Evolutionary conservation across 2,329 filamentous ascomycete species (phyloP).

Genomic region (Diaporthe vexans): DNA sequence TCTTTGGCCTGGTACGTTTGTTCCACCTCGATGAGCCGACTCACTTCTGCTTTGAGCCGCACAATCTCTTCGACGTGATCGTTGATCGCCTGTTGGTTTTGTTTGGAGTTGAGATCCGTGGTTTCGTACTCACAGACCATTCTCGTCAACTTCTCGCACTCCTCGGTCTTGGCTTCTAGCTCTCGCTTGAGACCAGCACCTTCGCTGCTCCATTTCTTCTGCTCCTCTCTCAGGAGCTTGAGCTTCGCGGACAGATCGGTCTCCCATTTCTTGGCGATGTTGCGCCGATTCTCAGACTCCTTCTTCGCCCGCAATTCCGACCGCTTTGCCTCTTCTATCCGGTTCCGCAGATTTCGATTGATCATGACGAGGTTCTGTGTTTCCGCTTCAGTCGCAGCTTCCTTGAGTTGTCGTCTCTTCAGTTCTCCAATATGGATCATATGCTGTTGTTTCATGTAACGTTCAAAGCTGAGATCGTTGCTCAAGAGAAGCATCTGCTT

Average conservation of each 20-base stretch:
- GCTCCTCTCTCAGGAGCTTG: constrained; percentile 76
- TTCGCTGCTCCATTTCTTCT: constrained; percentile 74
- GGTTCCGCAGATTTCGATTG: constrained; percentile 80
- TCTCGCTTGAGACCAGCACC: constrained; percentile 70
- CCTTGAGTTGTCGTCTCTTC: constrained; percentile 79
- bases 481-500: constrained; percentile 81
- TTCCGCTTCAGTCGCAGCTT: constrained; percentile 84
- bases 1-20: constrained; percentile 76
- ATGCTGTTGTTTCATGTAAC: constrained; percentile 87
- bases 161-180: constrained; percentile 68
- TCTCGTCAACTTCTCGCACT: constrained; percentile 74
- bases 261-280: constrained; percentile 84
- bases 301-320: constrained; percentile 78
- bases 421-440: constrained; percentile 85
- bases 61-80: constrained; percentile 73
- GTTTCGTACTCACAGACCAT: constrained; percentile 79
- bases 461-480: constrained; percentile 87
- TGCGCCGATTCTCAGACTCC: constrained; percentile 79
- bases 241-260: constrained; percentile 77
- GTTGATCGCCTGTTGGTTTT: constrained; percentile 75
- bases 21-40: constrained; percentile 71
- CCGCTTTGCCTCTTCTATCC: constrained; percentile 80
- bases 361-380: constrained; percentile 84
- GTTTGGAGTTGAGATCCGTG: constrained; percentile 73
- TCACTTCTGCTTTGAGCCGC: constrained; percentile 70